These are phyloP conservation scores for Penicillium cosmopolitanum DNA, from an alignment of 495 filamentous ascomycete species.

Conservation along the genomic window DNA sequence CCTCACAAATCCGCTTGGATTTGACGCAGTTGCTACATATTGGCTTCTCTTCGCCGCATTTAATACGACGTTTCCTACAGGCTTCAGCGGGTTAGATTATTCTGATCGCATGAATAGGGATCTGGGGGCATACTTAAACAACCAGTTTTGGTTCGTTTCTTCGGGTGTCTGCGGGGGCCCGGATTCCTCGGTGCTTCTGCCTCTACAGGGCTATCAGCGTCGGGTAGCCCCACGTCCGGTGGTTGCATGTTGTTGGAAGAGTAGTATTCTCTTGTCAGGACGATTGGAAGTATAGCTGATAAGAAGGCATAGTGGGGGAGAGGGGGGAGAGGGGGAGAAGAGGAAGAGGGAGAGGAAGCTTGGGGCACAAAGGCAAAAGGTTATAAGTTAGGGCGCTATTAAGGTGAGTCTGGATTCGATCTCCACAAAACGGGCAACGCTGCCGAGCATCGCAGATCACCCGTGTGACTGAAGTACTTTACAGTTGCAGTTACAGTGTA, in stretches of 20 bases:
- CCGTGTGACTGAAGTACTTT: constrained; percentile 7
- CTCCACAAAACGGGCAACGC: constrained; percentile 23
- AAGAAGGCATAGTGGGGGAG: constrained; percentile 17
- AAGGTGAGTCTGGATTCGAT: constrained; percentile 15
- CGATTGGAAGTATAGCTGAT: background rate
- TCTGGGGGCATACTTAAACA: constrained; percentile 75
- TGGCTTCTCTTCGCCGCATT: constrained; percentile 94
- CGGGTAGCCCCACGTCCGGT: background rate
- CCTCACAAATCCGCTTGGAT: constrained; percentile 91
- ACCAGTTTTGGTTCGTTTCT: constrained; percentile 92
- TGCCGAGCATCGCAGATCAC: constrained; percentile 32
- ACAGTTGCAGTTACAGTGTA: background rate
- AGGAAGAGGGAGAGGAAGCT: background rate
- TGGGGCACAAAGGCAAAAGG: constrained; percentile 3
- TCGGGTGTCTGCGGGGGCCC: constrained; percentile 32
- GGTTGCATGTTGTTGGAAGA: background rate
- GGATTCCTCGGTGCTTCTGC: constrained; percentile 20
- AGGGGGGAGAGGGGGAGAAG: background rate
- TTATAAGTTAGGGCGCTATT: background rate
- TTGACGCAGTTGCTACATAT: constrained; percentile 93
- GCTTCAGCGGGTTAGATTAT: constrained; percentile 49
- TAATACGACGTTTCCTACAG: constrained; percentile 92
- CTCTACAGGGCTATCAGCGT: background rate
- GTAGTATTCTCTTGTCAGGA: background rate
- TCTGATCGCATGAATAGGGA: background rate